These are phyloP conservation scores for Pseudovirgaria hyperparasitica DNA, from an alignment of 2,329 filamentous ascomycete genomes.

Conservation along the genomic window DNA sequence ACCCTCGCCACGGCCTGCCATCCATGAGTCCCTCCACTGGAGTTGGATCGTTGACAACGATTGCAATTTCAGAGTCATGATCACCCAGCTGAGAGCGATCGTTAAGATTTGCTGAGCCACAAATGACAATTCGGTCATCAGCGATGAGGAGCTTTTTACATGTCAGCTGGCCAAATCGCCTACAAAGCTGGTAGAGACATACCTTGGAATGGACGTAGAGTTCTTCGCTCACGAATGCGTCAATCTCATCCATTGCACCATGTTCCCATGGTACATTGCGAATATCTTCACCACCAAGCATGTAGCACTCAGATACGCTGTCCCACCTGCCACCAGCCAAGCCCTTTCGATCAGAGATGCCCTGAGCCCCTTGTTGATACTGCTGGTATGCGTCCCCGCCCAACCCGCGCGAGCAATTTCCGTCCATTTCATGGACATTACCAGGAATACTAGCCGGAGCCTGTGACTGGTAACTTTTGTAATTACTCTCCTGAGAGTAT, in stretches of 20 bases:
- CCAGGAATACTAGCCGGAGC: too few relatives aligned
- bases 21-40: conserved; percentile 61
- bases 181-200: conserved; percentile 7
- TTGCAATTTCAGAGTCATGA: conserved; percentile 83
- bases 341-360: conserved; percentile 34
- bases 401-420: conserved; percentile 2
- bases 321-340: conserved; percentile 51
- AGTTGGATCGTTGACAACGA: conserved; percentile 69
- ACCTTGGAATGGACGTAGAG: conserved; percentile 54
- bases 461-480: too few relatives aligned
- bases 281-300: conserved; percentile 63
- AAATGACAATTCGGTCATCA: conserved; percentile 71
- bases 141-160: conserved; percentile 53
- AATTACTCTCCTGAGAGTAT: too few relatives aligned
- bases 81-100: conserved; percentile 66
- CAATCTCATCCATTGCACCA: conserved; percentile 41
- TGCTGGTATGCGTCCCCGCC: conserved; percentile 40
- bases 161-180: conserved; percentile 1
- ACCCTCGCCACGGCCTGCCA: conserved; percentile 57
- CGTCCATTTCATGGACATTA: too few relatives aligned
- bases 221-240: conserved; percentile 51
- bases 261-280: conserved; percentile 48
- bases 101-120: conserved; percentile 61
- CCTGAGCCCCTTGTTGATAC: conserved; percentile 58
- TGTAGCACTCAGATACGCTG: conserved; percentile 68